phyloP scores from a whole-genome alignment of 2,329 filamentous ascomycete genomes.

The Epichloe brachyelytri region DNA sequence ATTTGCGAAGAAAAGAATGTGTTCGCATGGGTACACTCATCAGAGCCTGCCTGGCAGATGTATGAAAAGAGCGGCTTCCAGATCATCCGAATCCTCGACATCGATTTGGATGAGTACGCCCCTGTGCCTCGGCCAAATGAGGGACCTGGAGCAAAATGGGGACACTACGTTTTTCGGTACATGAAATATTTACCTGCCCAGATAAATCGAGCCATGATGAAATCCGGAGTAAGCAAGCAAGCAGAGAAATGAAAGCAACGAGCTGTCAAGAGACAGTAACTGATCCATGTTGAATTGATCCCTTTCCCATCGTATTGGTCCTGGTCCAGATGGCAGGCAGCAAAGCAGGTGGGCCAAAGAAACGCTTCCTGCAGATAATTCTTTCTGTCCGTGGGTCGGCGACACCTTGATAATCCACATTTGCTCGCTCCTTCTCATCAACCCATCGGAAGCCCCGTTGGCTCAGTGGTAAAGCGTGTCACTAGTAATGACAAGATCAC shows the following conservation, averaged over 20 bases:
- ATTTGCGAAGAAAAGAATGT: constrained; percentile 16
- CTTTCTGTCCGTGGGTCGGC: neutral
- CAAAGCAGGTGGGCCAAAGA: neutral
- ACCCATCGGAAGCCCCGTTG: constrained; percentile 14
- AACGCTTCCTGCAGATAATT: neutral
- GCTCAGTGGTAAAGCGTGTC: constrained; percentile 24
- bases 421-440: accelerated
- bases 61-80: constrained; percentile 19
- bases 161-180: constrained; percentile 21
- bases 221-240: no score
- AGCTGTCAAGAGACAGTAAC: no score
- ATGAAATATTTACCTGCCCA: constrained; percentile 15
- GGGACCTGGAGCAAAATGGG: constrained; percentile 16
- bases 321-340: neutral
- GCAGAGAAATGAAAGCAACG: neutral
- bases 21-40: constrained; percentile 24
- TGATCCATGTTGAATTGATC: neutral
- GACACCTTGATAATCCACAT: constrained; percentile 1
- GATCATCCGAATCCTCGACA: constrained; percentile 14
- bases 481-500: constrained; percentile 25
- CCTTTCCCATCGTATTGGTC: neutral
- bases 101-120: constrained; percentile 21
- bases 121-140: constrained; percentile 13
- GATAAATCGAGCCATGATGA: neutral
- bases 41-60: constrained; percentile 16